Conservation (phyloP, 768 basidiomycete species). For the Gelatoporia subvermispora region DNA sequence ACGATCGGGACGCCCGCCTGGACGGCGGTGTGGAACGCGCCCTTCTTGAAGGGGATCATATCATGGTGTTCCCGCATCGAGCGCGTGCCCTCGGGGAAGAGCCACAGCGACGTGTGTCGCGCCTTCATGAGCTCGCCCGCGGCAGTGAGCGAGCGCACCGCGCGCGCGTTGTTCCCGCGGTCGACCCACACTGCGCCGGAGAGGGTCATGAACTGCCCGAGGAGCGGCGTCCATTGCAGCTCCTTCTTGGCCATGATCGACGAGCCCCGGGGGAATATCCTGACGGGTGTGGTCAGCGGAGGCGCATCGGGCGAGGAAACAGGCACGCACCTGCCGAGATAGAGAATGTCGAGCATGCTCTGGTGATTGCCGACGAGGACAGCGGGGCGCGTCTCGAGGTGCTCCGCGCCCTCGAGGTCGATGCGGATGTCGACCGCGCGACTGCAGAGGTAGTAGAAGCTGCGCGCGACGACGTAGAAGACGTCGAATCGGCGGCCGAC, state of each 20-base stretch:
- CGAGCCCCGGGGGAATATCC: conserved; percentile 76
- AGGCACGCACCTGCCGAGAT: conserved; percentile 66
- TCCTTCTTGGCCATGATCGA: conserved; percentile 94
- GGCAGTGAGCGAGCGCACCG: conserved; percentile 67
- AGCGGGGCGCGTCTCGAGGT: conserved; percentile 65
- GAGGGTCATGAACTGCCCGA: conserved; percentile 88
- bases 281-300: conserved; percentile 20
- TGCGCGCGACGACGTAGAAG: conserved; percentile 77
- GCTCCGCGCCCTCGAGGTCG: conserved; percentile 82
- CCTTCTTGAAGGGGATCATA: conserved; percentile 92
- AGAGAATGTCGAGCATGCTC: conserved; percentile 85
- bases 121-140: conserved; percentile 79
- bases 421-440: conserved; percentile 62
- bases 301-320: neutral
- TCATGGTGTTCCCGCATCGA: conserved; percentile 59
- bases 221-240: conserved; percentile 71
- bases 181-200: conserved; percentile 91
- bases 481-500: conserved; percentile 72
- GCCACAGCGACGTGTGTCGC: conserved; percentile 73
- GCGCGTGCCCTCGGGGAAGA: conserved; percentile 96
- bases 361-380: conserved; percentile 90
- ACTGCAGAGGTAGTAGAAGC: conserved; percentile 70
- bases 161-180: conserved; percentile 71
- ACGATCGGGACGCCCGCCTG: conserved; percentile 87
- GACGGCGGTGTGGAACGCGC: conserved; percentile 94